Evolutionary conservation across 345 rosid species (phyloP).

Genomic region (Raphanus sativus): DNA sequence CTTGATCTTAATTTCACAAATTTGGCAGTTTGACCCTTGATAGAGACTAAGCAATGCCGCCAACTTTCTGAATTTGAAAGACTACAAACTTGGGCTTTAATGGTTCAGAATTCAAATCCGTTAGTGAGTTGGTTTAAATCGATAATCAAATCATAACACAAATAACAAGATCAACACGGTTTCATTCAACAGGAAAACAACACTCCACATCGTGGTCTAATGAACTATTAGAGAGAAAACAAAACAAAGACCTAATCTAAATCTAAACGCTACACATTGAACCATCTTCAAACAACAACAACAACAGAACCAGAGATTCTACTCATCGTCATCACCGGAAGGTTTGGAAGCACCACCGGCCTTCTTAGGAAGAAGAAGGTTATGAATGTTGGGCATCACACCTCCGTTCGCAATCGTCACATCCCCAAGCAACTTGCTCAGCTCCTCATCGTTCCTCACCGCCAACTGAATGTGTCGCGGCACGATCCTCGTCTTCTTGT

Average conservation of each 20-base stretch:
- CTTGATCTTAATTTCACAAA: too few relatives aligned
- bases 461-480: conserved; percentile 92
- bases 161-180: neutral
- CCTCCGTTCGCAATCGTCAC: conserved; percentile 94
- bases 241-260: neutral
- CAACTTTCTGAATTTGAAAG: too few relatives aligned
- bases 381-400: conserved; percentile 96
- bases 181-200: neutral
- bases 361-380: conserved; percentile 86
- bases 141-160: too few relatives aligned
- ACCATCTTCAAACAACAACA: neutral
- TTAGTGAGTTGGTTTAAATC: too few relatives aligned
- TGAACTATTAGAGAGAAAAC: neutral
- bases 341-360: conserved; percentile 50
- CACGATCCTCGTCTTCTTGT: conserved; percentile 85
- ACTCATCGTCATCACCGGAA: conserved; percentile 59
- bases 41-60: too few relatives aligned
- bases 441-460: conserved; percentile 87
- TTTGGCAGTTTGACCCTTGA: too few relatives aligned
- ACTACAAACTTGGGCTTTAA: too few relatives aligned
- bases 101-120: too few relatives aligned
- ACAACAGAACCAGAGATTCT: neutral
- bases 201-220: neutral
- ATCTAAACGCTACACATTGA: conserved; percentile 2
- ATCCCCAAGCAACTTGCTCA: conserved; percentile 88